Evolutionary conservation across 495 filamentous ascomycete species (phyloP).

Genomic region (Podospora comata): DNA sequence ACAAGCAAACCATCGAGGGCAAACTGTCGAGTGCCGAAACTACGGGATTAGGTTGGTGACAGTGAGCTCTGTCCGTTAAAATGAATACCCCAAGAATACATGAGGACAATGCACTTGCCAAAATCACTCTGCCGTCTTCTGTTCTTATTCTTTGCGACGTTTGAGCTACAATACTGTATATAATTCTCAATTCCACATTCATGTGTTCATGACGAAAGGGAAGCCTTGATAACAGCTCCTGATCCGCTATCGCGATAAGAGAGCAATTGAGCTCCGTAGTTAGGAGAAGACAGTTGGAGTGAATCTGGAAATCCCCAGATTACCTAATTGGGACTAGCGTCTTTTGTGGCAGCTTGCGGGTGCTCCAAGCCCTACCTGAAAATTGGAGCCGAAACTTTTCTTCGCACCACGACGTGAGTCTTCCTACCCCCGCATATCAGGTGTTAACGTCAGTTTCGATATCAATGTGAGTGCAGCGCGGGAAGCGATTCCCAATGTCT

Average conservation of each 20-base stretch:
- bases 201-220: neutral
- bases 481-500: constrained; percentile 2
- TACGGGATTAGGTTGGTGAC: neutral
- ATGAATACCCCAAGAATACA: constrained; percentile 7
- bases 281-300: neutral
- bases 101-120: constrained; percentile 3
- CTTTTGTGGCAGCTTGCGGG: constrained; percentile 4
- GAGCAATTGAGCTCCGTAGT: neutral
- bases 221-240: neutral
- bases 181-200: neutral
- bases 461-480: constrained; percentile 32
- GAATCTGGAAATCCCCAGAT: constrained; percentile 5
- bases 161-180: neutral
- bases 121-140: neutral
- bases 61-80: constrained; percentile 1
- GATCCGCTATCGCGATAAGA: neutral
- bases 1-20: constrained; percentile 16
- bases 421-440: constrained; percentile 31
- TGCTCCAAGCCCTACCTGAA: constrained; percentile 32
- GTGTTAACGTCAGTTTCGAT: constrained; percentile 29
- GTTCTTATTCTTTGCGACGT: neutral
- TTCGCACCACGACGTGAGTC: constrained; percentile 30
- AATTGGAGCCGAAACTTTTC: constrained; percentile 36
- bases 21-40: constrained; percentile 16
- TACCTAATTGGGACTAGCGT: constrained; percentile 27